phyloP scores from a whole-genome alignment of 1,139 yeast genomes.

The Magnusiomyces tetraspermus region DNA sequence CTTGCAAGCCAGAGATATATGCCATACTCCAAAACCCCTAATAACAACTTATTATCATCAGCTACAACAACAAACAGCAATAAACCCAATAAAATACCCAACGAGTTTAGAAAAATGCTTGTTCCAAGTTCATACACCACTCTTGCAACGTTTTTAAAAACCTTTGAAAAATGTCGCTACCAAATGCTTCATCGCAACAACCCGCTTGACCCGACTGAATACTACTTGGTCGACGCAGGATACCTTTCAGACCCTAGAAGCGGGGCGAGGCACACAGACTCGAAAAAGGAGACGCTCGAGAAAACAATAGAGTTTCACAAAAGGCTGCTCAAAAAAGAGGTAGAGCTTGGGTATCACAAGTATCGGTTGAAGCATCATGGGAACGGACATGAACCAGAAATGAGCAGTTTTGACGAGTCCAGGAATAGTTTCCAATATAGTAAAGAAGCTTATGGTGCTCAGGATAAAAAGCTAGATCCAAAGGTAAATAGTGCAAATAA shows the following conservation, averaged over 20 bases:
- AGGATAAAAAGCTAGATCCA: too few species aligned
- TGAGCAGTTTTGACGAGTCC: too few species aligned
- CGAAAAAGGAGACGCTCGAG: constrained; percentile 1
- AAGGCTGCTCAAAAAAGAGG: constrained; percentile 2
- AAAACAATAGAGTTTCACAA: constrained; percentile 2
- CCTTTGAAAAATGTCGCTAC: constrained; percentile 1
- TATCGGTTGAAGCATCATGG: background rate
- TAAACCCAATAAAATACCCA: background rate
- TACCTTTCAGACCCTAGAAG: constrained; percentile 4
- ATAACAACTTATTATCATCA: too few species aligned
- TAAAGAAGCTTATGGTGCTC: too few species aligned
- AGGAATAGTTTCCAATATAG: too few species aligned
- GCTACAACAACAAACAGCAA: too few species aligned
- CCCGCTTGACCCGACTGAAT: background rate
- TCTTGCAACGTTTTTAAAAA: background rate
- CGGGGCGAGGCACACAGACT: background rate
- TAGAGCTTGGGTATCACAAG: constrained; percentile 2
- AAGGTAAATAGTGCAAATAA: too few species aligned
- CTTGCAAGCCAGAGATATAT: too few species aligned
- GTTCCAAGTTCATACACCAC: background rate
- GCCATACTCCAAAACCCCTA: too few species aligned
- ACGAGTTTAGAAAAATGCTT: background rate
- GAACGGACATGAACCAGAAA: background rate
- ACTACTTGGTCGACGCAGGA: constrained; percentile 5
- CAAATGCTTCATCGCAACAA: background rate